Evolutionary conservation across 164 flowering plant genomes (phyloP).

Genomic region (Vitis rotundifolia): DNA sequence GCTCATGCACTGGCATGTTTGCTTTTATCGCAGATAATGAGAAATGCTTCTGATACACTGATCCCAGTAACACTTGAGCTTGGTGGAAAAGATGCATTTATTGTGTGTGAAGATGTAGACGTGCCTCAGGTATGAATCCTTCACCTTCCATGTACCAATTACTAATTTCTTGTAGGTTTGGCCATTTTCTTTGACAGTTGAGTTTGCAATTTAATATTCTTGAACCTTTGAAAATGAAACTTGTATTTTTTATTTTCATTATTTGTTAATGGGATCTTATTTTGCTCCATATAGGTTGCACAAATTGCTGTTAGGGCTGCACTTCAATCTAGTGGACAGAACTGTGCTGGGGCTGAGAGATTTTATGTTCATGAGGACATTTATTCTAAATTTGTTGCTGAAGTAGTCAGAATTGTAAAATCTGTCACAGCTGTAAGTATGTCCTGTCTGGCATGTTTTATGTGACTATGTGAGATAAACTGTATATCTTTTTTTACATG

Average conservation of each 20-base stretch:
- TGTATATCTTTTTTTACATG: too few species aligned
- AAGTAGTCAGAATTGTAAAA: slow-evolving; percentile 79
- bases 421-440: slow-evolving; percentile 82
- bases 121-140: slow-evolving; percentile 71
- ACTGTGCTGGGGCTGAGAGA: slow-evolving; percentile 99
- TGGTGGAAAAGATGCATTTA: slow-evolving; percentile 98
- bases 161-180: slow-evolving; percentile 5
- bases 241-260: neutral
- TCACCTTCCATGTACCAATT: neutral
- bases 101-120: slow-evolving; percentile 97
- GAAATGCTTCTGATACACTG: slow-evolving; percentile 73
- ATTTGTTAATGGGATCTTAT: neutral
- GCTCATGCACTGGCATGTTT: neutral
- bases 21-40: slow-evolving; percentile 77
- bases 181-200: slow-evolving; percentile 1
- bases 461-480: neutral
- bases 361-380: slow-evolving; percentile 88
- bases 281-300: slow-evolving; percentile 60
- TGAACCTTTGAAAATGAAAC: neutral
- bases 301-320: slow-evolving; percentile 93
- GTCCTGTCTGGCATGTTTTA: neutral
- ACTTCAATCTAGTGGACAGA: slow-evolving; percentile 98
- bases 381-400: slow-evolving; percentile 74
- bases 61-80: slow-evolving; percentile 96
- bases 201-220: slow-evolving; percentile 12